These are phyloP conservation scores for Kockovaella imperatae DNA, from an alignment of 768 basidiomycete genomes.

Conservation along the genomic window DNA sequence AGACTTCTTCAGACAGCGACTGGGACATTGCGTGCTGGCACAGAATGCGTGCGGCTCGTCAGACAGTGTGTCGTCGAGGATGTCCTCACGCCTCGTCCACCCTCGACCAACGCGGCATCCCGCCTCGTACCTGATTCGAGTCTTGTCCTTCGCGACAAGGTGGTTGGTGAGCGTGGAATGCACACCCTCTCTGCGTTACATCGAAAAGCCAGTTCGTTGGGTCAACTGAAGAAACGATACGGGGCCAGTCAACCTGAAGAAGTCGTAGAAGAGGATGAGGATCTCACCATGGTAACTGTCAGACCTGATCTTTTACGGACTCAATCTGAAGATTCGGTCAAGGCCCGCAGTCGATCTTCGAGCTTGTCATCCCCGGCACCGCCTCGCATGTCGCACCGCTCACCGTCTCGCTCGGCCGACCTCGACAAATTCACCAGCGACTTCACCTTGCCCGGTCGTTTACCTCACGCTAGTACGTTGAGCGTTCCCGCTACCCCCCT, in stretches of 20 bases:
- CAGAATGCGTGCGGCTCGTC: conserved; percentile 79
- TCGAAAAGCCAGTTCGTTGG: conserved; percentile 43
- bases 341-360: conserved; percentile 22
- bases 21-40: conserved; percentile 72
- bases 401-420: conserved; percentile 41
- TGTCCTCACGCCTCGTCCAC: conserved; percentile 38
- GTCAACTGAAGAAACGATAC: conserved; percentile 29
- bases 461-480: conserved; percentile 7
- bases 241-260: conserved; percentile 15
- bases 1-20: conserved; percentile 76
- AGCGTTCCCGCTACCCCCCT: conserved; percentile 14
- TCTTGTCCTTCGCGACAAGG: conserved; percentile 14
- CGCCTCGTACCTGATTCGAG: conserved; percentile 9
- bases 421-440: conserved; percentile 37
- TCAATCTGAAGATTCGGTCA: conserved; percentile 3
- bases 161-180: conserved; percentile 30
- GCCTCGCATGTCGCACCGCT: conserved; percentile 26
- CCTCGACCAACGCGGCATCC: conserved; percentile 7
- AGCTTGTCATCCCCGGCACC: conserved; percentile 36
- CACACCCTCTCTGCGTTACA: conserved; percentile 45
- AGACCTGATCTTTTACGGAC: conserved; percentile 6
- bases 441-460: conserved; percentile 5
- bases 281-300: not conserved
- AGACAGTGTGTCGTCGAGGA: conserved; percentile 61
- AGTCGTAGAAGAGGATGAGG: conserved; percentile 14